Evolutionary conservation across 345 rosid species (phyloP), one percentile per base, ranked within the genome.

Genomic region (Eucalyptus marginata): DNA sequence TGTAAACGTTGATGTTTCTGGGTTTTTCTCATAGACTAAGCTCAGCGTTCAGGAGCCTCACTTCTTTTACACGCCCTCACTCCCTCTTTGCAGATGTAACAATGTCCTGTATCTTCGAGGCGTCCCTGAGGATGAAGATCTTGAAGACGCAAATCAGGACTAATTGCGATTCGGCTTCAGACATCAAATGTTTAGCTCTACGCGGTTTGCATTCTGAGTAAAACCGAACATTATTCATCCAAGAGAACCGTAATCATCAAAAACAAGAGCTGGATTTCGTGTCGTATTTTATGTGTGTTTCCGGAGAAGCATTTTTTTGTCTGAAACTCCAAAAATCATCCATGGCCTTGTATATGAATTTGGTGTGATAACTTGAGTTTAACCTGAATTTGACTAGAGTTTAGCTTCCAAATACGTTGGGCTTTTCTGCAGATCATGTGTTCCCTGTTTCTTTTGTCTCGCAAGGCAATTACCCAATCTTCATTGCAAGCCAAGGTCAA

Each of bases 101-200:
- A 97, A 96, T 33, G 99, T 96, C 50, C 95, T 97, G 84, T 94
- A 96, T 90, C 93, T 97, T 89, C 96, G 98, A 10, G 99, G 99
- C 5, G 98, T 96, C 22, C 99, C 99, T 2, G 99, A 96, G 92
- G 99, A 97, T 92, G 99, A 96, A 92, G 99, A 97, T 11, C 89
- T 97, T 47, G 98, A 93, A 89, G 99, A 96, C 58, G 99, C 96
- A 22, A 96, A 95, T n/a, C 91, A 87, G 86, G 97, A 96, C 89
- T 95, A 90, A 84, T 10, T 68, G n/a, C 3, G 87, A 86, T 58
- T 86, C 11, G 0, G 43, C 47, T 76, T 76, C 47, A 11, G 20
- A 20, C 13, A 40, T 76, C 27, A 12, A 20, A 2, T 2, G 46
- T 76, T 20, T 20, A 40, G 47, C 47, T 22, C 46, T 43, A 11